A percentile compares a stretch with the other conserved stretches of the same genome.
These are phyloP conservation scores for Termitomyces sp. DNA, from an alignment of 768 basidiomycete species.

Conservation along the genomic window DNA sequence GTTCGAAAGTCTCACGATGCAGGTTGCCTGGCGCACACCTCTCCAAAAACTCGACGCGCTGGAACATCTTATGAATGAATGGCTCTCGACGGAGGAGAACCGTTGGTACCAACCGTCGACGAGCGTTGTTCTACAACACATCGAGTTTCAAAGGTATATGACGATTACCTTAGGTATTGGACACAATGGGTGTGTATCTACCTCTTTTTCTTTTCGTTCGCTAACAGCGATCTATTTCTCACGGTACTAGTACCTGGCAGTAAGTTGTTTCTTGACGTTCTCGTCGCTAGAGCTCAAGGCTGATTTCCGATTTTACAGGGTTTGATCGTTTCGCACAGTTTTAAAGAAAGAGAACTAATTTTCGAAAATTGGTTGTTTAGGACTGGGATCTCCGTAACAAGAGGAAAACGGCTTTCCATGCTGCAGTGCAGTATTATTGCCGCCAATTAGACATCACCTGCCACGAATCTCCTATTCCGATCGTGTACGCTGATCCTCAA, in stretches of 20 bases:
- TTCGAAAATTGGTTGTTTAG: constrained; percentile 6
- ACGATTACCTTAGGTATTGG: constrained; percentile 64
- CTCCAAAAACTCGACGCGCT: constrained; percentile 65
- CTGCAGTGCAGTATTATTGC: constrained; percentile 69
- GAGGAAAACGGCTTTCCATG: constrained; percentile 74
- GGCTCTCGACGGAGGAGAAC: constrained; percentile 76
- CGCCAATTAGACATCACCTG: constrained; percentile 62
- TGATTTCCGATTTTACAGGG: constrained; percentile 2
- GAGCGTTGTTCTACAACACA: constrained; percentile 53
- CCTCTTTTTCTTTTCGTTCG: not conserved
- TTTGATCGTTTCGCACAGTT: not conserved
- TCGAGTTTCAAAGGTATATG: constrained; percentile 60
- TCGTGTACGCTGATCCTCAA: constrained; percentile 39
- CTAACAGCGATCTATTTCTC: not conserved
- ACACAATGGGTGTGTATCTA: constrained; percentile 37
- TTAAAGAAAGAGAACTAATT: not conserved
- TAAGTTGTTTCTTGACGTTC: constrained; percentile 4
- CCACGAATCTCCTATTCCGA: constrained; percentile 53
- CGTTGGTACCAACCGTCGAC: constrained; percentile 73
- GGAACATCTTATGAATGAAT: constrained; percentile 61
- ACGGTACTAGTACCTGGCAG: constrained; percentile 16
- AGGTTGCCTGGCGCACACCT: constrained; percentile 73
- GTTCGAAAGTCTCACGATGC: constrained; percentile 59
- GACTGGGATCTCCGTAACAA: constrained; percentile 56
- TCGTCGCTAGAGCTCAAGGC: not conserved